Evolutionary conservation across 257 asterid species (phyloP).

Genomic region (Fraxinus cuspidata): DNA sequence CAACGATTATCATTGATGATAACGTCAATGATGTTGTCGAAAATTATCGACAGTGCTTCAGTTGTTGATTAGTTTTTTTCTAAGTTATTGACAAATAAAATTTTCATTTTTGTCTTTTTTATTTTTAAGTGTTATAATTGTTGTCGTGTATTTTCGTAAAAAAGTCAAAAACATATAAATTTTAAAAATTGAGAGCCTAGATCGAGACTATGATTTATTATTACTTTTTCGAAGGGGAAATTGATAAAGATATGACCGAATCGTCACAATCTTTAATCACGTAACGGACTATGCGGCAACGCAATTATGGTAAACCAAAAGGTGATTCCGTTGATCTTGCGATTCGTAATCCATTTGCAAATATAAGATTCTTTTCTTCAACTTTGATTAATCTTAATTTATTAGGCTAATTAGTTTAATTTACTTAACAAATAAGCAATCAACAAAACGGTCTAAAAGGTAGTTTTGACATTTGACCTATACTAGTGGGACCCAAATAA

Average conservation of each 20-base stretch:
- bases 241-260: background rate
- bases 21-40: too few relatives aligned
- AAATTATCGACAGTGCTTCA: too few relatives aligned
- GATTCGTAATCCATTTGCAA: background rate
- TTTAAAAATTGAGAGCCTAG: too few relatives aligned
- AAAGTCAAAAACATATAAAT: too few relatives aligned
- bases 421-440: constrained; percentile 2
- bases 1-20: too few relatives aligned
- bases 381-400: background rate
- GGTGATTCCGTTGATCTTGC: background rate
- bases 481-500: background rate
- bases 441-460: constrained; percentile 3
- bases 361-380: background rate
- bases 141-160: too few relatives aligned
- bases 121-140: too few relatives aligned
- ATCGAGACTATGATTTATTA: background rate
- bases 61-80: too few relatives aligned
- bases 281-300: background rate
- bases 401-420: background rate
- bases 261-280: constrained; percentile 1
- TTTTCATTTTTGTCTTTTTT: too few relatives aligned
- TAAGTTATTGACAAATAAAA: too few relatives aligned
- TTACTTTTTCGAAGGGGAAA: background rate
- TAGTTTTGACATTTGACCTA: background rate
- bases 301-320: background rate